Conservation (phyloP, 2,329 filamentous ascomycete species). For the Fusarium sp. region DNA sequence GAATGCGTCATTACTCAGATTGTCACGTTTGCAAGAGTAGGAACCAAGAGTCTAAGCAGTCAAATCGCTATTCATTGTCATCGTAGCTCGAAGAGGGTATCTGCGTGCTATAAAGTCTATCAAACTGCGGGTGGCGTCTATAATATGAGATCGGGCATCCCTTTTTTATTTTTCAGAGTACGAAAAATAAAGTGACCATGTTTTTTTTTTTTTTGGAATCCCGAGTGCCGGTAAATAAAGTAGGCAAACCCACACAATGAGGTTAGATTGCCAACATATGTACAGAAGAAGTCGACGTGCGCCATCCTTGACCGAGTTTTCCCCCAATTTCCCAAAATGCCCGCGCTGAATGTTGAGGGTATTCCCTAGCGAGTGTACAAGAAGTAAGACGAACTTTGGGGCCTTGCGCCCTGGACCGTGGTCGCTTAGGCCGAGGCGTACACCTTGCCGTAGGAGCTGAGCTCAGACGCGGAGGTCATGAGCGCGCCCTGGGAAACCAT, state of each 20-base stretch:
- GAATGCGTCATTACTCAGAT: not conserved
- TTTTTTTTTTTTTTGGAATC: slow-evolving; percentile 26
- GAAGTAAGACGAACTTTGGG: slow-evolving; percentile 46
- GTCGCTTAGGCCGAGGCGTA: slow-evolving; percentile 57
- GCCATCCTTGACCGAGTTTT: slow-evolving; percentile 40
- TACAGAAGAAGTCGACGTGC: slow-evolving; percentile 46
- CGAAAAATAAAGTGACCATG: slow-evolving; percentile 1
- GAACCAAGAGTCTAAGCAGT: slow-evolving; percentile 7
- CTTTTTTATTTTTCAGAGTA: slow-evolving; percentile 20
- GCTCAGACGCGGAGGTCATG: slow-evolving; percentile 52
- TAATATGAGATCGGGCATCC: slow-evolving; percentile 23
- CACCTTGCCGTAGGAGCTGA: slow-evolving; percentile 61
- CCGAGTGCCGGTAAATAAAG: slow-evolving; percentile 18
- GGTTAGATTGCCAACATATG: slow-evolving; percentile 42
- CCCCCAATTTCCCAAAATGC: slow-evolving; percentile 33
- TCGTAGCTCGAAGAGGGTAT: slow-evolving; percentile 44
- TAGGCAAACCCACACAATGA: slow-evolving; percentile 25
- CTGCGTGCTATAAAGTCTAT: slow-evolving; percentile 32
- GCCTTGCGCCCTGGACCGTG: slow-evolving; percentile 4
- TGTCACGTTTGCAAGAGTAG: not conserved
- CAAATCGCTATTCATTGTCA: slow-evolving; percentile 36
- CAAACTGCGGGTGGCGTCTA: slow-evolving; percentile 15
- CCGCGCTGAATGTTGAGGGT: slow-evolving; percentile 42
- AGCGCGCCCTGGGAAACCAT: slow-evolving; percentile 59
- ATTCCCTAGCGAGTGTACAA: slow-evolving; percentile 54